Base-by-base conservation (phyloP, 1,284 basidiomycete genomes). In the Melampsora americana region DNA sequence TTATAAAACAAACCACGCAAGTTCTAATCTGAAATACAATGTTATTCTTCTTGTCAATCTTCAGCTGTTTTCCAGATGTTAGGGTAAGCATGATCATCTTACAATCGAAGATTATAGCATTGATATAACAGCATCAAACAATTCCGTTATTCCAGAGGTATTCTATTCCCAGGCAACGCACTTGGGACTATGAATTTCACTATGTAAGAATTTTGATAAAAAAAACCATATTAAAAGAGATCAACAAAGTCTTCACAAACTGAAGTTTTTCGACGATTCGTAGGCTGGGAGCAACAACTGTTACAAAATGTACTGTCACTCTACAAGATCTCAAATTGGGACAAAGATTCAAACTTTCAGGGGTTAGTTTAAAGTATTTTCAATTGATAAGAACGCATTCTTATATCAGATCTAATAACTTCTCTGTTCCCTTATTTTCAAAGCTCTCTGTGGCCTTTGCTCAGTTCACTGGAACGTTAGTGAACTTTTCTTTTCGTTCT, bases 111-210 rank as follows among this genome's bases (percentile, higher is more conserved):
- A 23, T 23, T 4, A 56, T 11, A 44, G 42, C 9, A 14, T 1
- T 14, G n/a, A n/a, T 23, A 16, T 56, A 56, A 23, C 2, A 56
- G 16, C n/a, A 23, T 23, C 9, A 23, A 14, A 56, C 28, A 28
- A 56, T 23, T n/a, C 7, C 28, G 9, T n/a, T n/a, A 23, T 56
- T 23, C n/a, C 53, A 75, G 72, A 5, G 72, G 72, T 39, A n/a
- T 66, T 26, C 12, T 75, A 42, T 75, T 75, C 61, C 72, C 72
- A 48, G 72, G 72, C 35, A 75, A 75, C 48, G 65, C 66, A 32
- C n/a, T 67, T 32, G 72, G 65, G 26, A 59, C 56, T 1, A 67
- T 75, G 72, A 66, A 56, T 64, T 75, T 75, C 30, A 75, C 72
- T 44, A 75, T 50, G 72, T 75, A 61, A 53, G 66, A 30, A 20